Conservation (phyloP, 2,329 filamentous ascomycete species). For the Metarhizium rileyi region DNA sequence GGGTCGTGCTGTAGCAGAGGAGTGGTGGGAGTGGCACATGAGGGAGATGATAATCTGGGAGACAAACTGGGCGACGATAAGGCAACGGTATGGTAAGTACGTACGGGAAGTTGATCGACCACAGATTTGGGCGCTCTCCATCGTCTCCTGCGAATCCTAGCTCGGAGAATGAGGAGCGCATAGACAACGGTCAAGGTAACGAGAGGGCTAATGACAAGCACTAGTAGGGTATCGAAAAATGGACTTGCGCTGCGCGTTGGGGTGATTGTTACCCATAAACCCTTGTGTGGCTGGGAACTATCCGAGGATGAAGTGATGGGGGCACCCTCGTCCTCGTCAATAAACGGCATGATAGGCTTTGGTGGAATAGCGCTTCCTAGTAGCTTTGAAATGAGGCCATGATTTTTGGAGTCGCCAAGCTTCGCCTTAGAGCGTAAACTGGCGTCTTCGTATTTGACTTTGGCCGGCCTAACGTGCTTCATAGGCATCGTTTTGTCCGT, state of each 20-base stretch:
- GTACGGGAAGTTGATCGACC: slow-evolving; percentile 86
- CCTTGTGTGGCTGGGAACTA: slow-evolving; percentile 38
- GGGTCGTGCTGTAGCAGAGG: slow-evolving; percentile 60
- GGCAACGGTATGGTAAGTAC: slow-evolving; percentile 83
- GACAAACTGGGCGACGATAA: slow-evolving; percentile 42
- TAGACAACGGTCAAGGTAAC: slow-evolving; percentile 92
- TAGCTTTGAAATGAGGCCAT: slow-evolving; percentile 37
- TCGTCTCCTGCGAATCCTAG: slow-evolving; percentile 75
- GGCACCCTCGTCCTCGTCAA: slow-evolving; percentile 12
- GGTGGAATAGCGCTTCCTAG: slow-evolving; percentile 34
- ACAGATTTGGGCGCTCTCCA: slow-evolving; percentile 98
- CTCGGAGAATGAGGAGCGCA: slow-evolving; percentile 74
- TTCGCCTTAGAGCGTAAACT: neutral
- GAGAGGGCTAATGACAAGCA: slow-evolving; percentile 88
- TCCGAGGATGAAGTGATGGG: slow-evolving; percentile 2
- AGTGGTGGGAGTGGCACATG: slow-evolving; percentile 61
- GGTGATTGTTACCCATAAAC: slow-evolving; percentile 92
- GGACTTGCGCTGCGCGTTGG: slow-evolving; percentile 83
- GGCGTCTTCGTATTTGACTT: neutral
- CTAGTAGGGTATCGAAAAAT: slow-evolving; percentile 92
- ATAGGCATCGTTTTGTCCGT: slow-evolving; percentile 1
- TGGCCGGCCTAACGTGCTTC: slow-evolving; percentile 1
- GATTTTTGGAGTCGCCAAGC: slow-evolving; percentile 18
- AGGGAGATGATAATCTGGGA: slow-evolving; percentile 51
- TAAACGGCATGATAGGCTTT: slow-evolving; percentile 16